These are phyloP conservation scores for Paecilomyces sp. DNA, from an alignment of 2,329 filamentous ascomycete species.

Conservation along the genomic window DNA sequence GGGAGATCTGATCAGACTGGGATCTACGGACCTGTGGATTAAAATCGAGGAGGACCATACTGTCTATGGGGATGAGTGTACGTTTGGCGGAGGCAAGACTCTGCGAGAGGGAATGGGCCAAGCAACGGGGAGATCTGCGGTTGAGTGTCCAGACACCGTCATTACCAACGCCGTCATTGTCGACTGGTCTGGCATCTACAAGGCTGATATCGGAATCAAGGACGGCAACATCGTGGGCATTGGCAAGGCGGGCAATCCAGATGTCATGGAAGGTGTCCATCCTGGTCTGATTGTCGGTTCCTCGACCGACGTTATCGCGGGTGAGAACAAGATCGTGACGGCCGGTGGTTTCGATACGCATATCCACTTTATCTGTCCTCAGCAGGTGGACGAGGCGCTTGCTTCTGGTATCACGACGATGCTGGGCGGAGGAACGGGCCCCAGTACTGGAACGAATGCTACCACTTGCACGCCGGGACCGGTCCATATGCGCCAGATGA, in stretches of 20 bases:
- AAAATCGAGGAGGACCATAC: slow-evolving; percentile 82
- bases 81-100: slow-evolving; percentile 92
- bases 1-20: slow-evolving; percentile 76
- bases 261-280: slow-evolving; percentile 85
- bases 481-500: slow-evolving; percentile 78
- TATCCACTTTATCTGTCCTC: slow-evolving; percentile 91
- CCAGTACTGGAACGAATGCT: slow-evolving; percentile 83
- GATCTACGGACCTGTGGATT: slow-evolving; percentile 82
- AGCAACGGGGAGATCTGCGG: slow-evolving; percentile 66
- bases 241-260: slow-evolving; percentile 94
- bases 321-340: slow-evolving; percentile 83
- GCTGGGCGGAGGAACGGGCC: slow-evolving; percentile 84
- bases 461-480: slow-evolving; percentile 89
- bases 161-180: slow-evolving; percentile 85
- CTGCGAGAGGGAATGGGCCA: slow-evolving; percentile 94
- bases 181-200: slow-evolving; percentile 89
- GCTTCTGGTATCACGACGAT: slow-evolving; percentile 84
- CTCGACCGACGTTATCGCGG: slow-evolving; percentile 87
- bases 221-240: slow-evolving; percentile 78
- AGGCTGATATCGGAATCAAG: slow-evolving; percentile 93
- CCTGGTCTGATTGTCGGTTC: slow-evolving; percentile 73
- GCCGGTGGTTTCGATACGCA: slow-evolving; percentile 85
- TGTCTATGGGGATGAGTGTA: slow-evolving; percentile 83
- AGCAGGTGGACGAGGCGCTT: slow-evolving; percentile 78
- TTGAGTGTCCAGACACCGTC: slow-evolving; percentile 72